Percentiles rank a stretch among this genome's conserved stretches.
Conservation (phyloP, 1,139 yeast genomes). For the Debaryomyces sp. region DNA sequence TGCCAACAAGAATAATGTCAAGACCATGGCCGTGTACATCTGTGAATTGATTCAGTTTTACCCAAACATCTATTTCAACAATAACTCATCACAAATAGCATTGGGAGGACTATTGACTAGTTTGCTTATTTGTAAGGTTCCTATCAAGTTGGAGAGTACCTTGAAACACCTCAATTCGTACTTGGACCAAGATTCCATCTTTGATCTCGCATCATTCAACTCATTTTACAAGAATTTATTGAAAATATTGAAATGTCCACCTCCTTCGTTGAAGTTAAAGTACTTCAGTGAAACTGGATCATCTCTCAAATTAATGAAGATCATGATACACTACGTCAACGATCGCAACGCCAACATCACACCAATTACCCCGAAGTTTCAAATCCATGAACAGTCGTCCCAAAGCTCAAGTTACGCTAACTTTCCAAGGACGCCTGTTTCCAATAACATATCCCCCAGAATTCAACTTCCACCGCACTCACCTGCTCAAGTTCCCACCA, state of each 20-base stretch:
- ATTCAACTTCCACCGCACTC: constrained; percentile 9
- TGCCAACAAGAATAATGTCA: constrained; percentile 46
- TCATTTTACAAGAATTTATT: constrained; percentile 33
- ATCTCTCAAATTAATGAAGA: constrained; percentile 40
- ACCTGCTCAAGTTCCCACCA: constrained; percentile 3
- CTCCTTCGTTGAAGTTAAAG: constrained; percentile 46
- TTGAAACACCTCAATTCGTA: constrained; percentile 25
- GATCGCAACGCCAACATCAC: constrained; percentile 4
- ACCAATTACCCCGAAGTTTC: constrained; percentile 23
- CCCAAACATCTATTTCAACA: constrained; percentile 58
- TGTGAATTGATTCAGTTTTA: constrained; percentile 70
- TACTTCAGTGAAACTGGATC: constrained; percentile 43
- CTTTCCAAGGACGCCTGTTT: constrained; percentile 22
- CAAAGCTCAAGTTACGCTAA: neutral
- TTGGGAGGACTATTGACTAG: constrained; percentile 48
- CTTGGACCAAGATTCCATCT: constrained; percentile 21
- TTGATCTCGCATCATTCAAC: constrained; percentile 24
- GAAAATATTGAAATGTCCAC: constrained; percentile 48
- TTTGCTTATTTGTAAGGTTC: constrained; percentile 29
- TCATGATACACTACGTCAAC: constrained; percentile 36
- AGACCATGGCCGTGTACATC: constrained; percentile 57
- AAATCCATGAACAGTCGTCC: neutral
- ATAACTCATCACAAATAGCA: constrained; percentile 58
- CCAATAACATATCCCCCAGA: constrained; percentile 20
- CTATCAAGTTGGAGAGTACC: constrained; percentile 26